Conservation (phyloP, 176 grass and related monocot genomes). For the Cymbopogon citratus region DNA sequence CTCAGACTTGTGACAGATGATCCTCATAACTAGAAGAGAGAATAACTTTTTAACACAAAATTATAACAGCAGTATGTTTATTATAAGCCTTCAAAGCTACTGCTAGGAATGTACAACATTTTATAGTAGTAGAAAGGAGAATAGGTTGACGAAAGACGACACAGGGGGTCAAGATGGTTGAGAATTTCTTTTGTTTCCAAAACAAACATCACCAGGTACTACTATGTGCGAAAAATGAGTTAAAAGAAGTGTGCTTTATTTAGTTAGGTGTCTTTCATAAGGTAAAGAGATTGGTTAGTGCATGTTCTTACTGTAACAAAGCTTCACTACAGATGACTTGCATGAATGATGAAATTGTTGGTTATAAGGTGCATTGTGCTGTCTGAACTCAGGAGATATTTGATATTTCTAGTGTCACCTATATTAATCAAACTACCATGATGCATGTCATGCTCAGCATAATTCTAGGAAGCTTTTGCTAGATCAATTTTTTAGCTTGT, state of each 20-base stretch:
- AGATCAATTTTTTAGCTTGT: not conserved
- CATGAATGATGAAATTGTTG: slow-evolving; percentile 18
- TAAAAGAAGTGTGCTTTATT: not conserved
- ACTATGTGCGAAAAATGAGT: not conserved
- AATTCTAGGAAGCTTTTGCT: not conserved
- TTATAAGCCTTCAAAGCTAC: not conserved
- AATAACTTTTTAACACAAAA: not conserved
- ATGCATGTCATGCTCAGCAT: not conserved
- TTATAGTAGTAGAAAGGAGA: not conserved
- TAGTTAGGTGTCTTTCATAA: not conserved
- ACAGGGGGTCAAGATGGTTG: not conserved
- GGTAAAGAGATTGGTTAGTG: not conserved
- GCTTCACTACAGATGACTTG: not conserved
- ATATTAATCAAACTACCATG: not conserved
- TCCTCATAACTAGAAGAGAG: not conserved
- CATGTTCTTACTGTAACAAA: slow-evolving; percentile 6
- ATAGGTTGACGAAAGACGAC: not conserved
- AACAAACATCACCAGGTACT: not conserved
- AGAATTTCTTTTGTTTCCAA: not conserved
- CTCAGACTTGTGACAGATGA: not conserved
- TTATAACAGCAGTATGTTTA: not conserved
- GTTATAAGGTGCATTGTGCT: not conserved
- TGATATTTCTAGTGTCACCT: not conserved
- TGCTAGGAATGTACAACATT: not conserved
- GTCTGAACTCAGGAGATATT: slow-evolving; percentile 7